These are phyloP conservation scores for Aspergillus sp. DNA, from an alignment of 2,329 filamentous ascomycete species.

Conservation along the genomic window DNA sequence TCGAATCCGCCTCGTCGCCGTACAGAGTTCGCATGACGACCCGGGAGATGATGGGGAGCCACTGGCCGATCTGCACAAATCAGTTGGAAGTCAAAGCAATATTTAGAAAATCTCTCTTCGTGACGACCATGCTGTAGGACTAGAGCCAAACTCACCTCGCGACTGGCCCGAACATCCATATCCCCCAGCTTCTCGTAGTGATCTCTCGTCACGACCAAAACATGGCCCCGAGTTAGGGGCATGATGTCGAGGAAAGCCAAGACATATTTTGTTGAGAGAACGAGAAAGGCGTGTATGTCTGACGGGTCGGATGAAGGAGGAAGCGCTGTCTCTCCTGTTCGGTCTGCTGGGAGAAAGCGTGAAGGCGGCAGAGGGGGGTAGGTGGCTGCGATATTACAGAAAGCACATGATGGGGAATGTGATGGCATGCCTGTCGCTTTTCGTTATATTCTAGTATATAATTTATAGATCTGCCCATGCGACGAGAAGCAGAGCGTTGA, in stretches of 20 bases:
- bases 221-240: slow-evolving; percentile 78
- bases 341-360: slow-evolving; percentile 17
- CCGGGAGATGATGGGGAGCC: slow-evolving; percentile 57
- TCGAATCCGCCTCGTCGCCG: slow-evolving; percentile 43
- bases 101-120: too few relatives aligned
- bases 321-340: slow-evolving; percentile 16
- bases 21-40: slow-evolving; percentile 70
- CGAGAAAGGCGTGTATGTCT: slow-evolving; percentile 47
- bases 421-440: slow-evolving; percentile 9
- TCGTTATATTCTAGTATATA: background rate
- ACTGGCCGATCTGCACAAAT: slow-evolving; percentile 40
- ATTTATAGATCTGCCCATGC: background rate
- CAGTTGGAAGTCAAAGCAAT: background rate
- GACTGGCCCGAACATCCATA: slow-evolving; percentile 60
- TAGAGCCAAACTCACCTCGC: slow-evolving; percentile 55
- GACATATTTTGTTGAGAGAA: slow-evolving; percentile 73
- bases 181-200: slow-evolving; percentile 79
- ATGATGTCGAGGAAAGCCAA: slow-evolving; percentile 92
- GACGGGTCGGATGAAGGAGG: slow-evolving; percentile 19
- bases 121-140: slow-evolving; percentile 30
- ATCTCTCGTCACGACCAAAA: slow-evolving; percentile 73
- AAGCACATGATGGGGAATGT: slow-evolving; percentile 46
- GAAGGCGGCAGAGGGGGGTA: slow-evolving; percentile 42
- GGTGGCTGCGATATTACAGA: slow-evolving; percentile 56
- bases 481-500: background rate